Evolutionary conservation across 75 land plant genomes (phyloP), one percentile per base, ranked within the genome.

Genomic region (Cryptomeria japonica): DNA sequence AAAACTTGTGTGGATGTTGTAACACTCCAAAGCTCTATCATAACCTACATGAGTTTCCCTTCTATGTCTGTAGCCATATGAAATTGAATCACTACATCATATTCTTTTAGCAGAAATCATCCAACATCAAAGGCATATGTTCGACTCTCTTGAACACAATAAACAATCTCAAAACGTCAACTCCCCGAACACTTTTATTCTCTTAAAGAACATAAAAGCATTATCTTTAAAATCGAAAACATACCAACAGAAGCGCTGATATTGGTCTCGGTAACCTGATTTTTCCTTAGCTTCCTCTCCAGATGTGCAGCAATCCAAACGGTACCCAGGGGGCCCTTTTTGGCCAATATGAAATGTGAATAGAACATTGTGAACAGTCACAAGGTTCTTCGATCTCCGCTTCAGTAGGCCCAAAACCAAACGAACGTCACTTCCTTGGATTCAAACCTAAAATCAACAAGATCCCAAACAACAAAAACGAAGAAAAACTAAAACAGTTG

Each of bases 231-330:
- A 61, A 61, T 61, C 38, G n/a, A 83, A n/a, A 39, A 85, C 90
- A 47, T 84, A 97, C 99, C 99, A 34, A 96, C 96, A 12, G 96
- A 93, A 53, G 95, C 92, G 9, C 91, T 85, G 88, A 98, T 96
- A 80, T 98, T 92, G 72, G 94, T 96, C 86, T 88, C 88, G 1
- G 89, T 93, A 88, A 96, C 92, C 79, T 97, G 97, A 80, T 94
- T 89, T 89, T 96, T 98, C 80, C 91, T 90, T 72, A 98, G 95
- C 89, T 91, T 93, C 77, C 94, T 92, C 91, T 98, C 96, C 32
- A 98, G 89, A 90, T 97, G 99, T 0, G 99, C 99, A 28, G 99
- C 99, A 75, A 95, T 94, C 99, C 99, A 98, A 14, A 98, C 96
- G 14, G 99, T 96, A 8, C 95, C 99, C 39, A 98, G 89, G 2